Conservation (phyloP, 2,329 filamentous ascomycete species). For the Exophiala oligosperma region DNA sequence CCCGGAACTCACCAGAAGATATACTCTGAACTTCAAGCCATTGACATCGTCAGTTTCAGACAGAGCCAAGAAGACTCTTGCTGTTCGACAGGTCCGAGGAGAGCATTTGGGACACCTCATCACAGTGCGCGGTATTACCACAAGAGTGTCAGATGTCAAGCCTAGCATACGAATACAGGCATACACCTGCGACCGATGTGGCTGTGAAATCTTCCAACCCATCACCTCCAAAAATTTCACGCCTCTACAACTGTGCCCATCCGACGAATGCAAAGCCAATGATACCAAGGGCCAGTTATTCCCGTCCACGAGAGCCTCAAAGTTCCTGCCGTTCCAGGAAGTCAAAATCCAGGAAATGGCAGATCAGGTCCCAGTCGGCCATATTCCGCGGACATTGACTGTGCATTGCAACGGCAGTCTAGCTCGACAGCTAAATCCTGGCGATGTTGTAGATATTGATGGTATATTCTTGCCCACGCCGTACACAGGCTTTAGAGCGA, state of each 20-base stretch:
- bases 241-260: conserved; percentile 82
- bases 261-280: conserved; percentile 84
- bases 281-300: conserved; percentile 92
- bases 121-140: conserved; percentile 90
- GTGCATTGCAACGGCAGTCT: conserved; percentile 85
- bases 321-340: conserved; percentile 96
- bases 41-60: conserved; percentile 70
- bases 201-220: conserved; percentile 96
- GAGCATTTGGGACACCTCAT: conserved; percentile 93
- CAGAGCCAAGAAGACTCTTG: conserved; percentile 67
- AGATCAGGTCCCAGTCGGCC: conserved; percentile 97
- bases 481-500: conserved; percentile 98
- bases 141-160: conserved; percentile 95
- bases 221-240: conserved; percentile 88
- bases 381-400: conserved; percentile 90
- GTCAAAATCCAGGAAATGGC: conserved; percentile 98
- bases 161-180: conserved; percentile 96
- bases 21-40: conserved; percentile 95
- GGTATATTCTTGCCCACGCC: conserved; percentile 96
- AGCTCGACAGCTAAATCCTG: conserved; percentile 84
- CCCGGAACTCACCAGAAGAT: conserved; percentile 85
- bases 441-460: conserved; percentile 89
- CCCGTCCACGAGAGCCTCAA: conserved; percentile 91
- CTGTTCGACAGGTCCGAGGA: conserved; percentile 90
- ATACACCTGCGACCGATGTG: conserved; percentile 95